Conservation (phyloP, 306 rosid genomes). For the Albizia julibrissin region DNA sequence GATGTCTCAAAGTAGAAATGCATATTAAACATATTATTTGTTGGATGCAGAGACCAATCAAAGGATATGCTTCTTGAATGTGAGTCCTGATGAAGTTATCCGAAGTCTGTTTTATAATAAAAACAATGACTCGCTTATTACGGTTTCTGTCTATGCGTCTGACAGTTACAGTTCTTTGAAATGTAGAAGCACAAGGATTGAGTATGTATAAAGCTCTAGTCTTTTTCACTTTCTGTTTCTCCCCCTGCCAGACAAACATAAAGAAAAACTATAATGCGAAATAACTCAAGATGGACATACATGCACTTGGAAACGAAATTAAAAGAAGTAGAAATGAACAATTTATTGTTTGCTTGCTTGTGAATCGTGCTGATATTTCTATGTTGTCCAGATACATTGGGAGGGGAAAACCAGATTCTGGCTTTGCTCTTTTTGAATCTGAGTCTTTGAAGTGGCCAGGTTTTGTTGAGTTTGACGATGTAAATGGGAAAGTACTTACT, state of each 20-base stretch:
- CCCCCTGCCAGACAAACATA: neutral
- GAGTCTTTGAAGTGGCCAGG: conserved; percentile 99
- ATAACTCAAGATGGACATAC: neutral
- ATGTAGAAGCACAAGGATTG: conserved; percentile 93
- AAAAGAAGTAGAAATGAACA: neutral
- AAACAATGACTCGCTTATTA: conserved; percentile 93
- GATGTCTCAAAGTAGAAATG: conserved; percentile 24
- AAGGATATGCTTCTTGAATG: conserved; percentile 92
- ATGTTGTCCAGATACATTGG: conserved; percentile 69
- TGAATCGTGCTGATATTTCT: conserved; percentile 33
- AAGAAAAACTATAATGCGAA: neutral
- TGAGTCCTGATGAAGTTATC: conserved; percentile 94
- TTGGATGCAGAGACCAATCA: conserved; percentile 81
- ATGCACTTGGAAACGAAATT: neutral
- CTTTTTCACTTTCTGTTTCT: neutral
- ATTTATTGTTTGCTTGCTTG: conserved; percentile 27
- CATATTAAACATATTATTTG: conserved; percentile 18
- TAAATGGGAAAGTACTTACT: conserved; percentile 94
- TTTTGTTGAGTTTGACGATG: conserved; percentile 97
- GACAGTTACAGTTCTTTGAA: conserved; percentile 96
- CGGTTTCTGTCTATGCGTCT: conserved; percentile 96
- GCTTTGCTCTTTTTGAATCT: conserved; percentile 94
- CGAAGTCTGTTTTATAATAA: conserved; percentile 90
- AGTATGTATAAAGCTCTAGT: conserved; percentile 50
- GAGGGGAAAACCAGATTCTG: conserved; percentile 90